Evolutionary conservation across 106 monocot genomes (phyloP).

Genomic region (Allium sativum): DNA sequence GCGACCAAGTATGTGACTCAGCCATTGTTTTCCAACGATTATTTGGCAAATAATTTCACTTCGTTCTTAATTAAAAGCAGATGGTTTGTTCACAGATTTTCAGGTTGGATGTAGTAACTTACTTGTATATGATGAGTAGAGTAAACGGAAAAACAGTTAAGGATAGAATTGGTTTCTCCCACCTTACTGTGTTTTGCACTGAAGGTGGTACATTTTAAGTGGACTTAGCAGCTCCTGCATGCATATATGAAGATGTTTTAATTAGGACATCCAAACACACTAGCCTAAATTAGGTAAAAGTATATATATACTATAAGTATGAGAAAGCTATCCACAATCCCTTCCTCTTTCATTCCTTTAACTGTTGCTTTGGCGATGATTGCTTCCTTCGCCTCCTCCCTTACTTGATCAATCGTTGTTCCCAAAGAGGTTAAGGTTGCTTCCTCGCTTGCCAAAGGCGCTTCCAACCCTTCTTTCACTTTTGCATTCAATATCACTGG

Average conservation of each 20-base stretch:
- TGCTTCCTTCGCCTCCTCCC: constrained; percentile 54
- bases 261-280: too few species aligned
- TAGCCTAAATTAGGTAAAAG: too few species aligned
- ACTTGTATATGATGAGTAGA: constrained; percentile 62
- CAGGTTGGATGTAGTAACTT: too few species aligned
- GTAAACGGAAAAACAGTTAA: constrained; percentile 14
- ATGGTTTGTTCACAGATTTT: too few species aligned
- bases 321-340: constrained; percentile 54
- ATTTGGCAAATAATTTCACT: too few species aligned
- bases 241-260: too few species aligned
- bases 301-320: constrained; percentile 64
- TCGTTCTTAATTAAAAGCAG: too few species aligned
- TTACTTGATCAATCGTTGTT: constrained; percentile 49
- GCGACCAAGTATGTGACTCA: too few species aligned
- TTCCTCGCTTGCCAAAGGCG: constrained; percentile 13
- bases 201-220: constrained; percentile 23
- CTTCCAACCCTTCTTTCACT: constrained; percentile 26
- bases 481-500: constrained; percentile 6
- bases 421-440: constrained; percentile 42
- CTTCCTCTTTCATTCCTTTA: constrained; percentile 66
- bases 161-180: constrained; percentile 59
- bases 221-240: constrained; percentile 62
- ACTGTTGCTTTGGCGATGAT: constrained; percentile 44
- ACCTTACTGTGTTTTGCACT: constrained; percentile 24
- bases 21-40: too few species aligned